Conservation (phyloP, 805 yeast species). For the Cyberlindnera xylosilytica region DNA sequence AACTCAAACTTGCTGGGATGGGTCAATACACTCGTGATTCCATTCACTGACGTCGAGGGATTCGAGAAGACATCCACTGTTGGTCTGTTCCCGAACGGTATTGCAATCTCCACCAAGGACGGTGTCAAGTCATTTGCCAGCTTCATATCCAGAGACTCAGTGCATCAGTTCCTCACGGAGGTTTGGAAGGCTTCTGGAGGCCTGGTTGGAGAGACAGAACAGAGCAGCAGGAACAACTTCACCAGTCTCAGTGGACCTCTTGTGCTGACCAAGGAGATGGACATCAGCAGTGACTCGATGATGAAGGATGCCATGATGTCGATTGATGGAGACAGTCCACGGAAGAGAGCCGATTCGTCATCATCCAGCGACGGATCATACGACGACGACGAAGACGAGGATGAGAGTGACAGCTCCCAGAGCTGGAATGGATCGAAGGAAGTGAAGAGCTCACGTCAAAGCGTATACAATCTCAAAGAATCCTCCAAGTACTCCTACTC, state of each 20-base stretch:
- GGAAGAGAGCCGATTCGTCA: constrained; percentile 18
- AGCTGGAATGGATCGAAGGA: constrained; percentile 5
- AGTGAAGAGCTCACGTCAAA: constrained; percentile 17
- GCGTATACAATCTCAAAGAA: constrained; percentile 35
- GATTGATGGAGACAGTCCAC: constrained; percentile 38
- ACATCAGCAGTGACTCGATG: constrained; percentile 22
- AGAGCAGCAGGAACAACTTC: not conserved
- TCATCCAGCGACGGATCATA: constrained; percentile 27
- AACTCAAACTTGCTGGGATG: constrained; percentile 86
- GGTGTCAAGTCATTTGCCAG: constrained; percentile 78
- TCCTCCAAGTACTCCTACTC: constrained; percentile 41
- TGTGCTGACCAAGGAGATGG: constrained; percentile 19
- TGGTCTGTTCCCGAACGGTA: constrained; percentile 89
- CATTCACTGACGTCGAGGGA: constrained; percentile 63
- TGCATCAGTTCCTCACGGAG: constrained; percentile 55
- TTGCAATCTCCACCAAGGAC: constrained; percentile 34
- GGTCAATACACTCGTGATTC: constrained; percentile 77
- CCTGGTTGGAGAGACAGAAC: not conserved
- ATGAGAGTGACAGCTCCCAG: constrained; percentile 19
- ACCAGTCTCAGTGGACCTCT: constrained; percentile 12
- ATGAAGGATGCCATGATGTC: constrained; percentile 40
- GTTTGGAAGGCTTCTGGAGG: constrained; percentile 23
- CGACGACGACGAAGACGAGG: constrained; percentile 30
- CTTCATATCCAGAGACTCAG: constrained; percentile 75
- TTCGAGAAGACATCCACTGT: constrained; percentile 85